Evolutionary conservation across 345 rosid genomes (phyloP).

Genomic region (Populus deltoides): DNA sequence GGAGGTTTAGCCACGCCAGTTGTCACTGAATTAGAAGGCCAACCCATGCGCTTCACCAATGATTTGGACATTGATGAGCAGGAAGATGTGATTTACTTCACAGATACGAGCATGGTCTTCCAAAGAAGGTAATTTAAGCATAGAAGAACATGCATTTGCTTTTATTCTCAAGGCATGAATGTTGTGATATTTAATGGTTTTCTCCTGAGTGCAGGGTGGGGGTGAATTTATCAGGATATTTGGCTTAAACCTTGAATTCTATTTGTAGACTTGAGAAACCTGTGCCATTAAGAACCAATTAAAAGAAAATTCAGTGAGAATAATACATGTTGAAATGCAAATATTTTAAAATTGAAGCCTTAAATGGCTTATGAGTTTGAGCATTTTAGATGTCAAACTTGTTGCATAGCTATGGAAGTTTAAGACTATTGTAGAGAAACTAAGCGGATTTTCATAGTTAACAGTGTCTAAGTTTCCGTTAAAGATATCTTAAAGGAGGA

Average conservation of each 20-base stretch:
- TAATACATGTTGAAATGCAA: neutral
- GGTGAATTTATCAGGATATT: too few species aligned
- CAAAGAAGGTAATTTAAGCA: constrained; percentile 20
- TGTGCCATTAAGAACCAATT: neutral
- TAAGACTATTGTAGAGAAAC: neutral
- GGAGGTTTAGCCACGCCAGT: constrained; percentile 25
- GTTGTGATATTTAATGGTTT: neutral
- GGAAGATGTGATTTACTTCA: constrained; percentile 24
- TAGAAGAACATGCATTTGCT: neutral
- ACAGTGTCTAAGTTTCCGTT: neutral
- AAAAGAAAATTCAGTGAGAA: neutral
- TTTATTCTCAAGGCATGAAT: neutral
- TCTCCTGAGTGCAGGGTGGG: too few species aligned
- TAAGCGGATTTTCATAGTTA: neutral
- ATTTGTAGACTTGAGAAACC: neutral
- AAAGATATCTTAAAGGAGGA: neutral
- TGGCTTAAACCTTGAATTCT: too few species aligned
- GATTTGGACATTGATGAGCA: constrained; percentile 24
- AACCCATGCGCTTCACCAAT: constrained; percentile 21
- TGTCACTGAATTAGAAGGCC: constrained; percentile 22
- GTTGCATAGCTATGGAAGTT: neutral
- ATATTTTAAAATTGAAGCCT: neutral
- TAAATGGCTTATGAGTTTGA: neutral
- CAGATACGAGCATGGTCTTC: constrained; percentile 21
- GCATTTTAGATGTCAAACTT: neutral